Evolutionary conservation across 1,284 basidiomycete species (phyloP).

Genomic region (Heterobasidion annosum): DNA sequence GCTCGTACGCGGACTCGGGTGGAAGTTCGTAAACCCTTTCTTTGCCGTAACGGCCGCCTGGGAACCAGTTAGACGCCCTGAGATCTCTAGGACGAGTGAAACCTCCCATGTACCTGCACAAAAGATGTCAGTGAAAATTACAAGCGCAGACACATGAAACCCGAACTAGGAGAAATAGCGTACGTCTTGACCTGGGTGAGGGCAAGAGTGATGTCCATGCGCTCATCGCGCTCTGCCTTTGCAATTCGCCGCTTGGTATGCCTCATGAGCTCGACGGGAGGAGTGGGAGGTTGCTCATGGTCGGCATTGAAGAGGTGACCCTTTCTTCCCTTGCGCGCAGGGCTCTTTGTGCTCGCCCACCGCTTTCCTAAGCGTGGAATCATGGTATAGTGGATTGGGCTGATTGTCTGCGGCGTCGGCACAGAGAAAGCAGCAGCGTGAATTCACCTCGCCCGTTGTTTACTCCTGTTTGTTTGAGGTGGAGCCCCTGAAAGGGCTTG

Average conservation of each 20-base stretch:
- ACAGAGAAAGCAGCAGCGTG: no score
- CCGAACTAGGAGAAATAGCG: conserved; percentile 6
- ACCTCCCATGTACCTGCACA: conserved; percentile 24
- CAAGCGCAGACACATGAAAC: not conserved
- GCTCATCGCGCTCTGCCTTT: conserved; percentile 35
- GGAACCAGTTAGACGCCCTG: conserved; percentile 26
- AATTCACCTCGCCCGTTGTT: no score
- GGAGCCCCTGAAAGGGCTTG: no score
- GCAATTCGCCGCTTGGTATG: conserved; percentile 14
- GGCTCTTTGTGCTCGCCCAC: not conserved
- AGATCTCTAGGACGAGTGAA: conserved; percentile 31
- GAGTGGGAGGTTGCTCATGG: not conserved
- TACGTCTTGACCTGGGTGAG: conserved; percentile 28
- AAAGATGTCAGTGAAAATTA: not conserved
- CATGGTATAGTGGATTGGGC: not conserved
- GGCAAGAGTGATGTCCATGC: conserved; percentile 26
- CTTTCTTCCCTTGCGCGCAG: not conserved
- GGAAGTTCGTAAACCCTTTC: conserved; percentile 24
- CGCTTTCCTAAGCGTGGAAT: not conserved
- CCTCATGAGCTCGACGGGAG: conserved; percentile 3
- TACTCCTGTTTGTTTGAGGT: no score
- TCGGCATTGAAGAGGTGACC: not conserved
- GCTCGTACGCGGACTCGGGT: conserved; percentile 24
- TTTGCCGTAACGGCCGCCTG: conserved; percentile 23
- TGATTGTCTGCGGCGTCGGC: no score